Conservation (phyloP, 768 basidiomycete genomes). For the Lenzites betulinus region DNA sequence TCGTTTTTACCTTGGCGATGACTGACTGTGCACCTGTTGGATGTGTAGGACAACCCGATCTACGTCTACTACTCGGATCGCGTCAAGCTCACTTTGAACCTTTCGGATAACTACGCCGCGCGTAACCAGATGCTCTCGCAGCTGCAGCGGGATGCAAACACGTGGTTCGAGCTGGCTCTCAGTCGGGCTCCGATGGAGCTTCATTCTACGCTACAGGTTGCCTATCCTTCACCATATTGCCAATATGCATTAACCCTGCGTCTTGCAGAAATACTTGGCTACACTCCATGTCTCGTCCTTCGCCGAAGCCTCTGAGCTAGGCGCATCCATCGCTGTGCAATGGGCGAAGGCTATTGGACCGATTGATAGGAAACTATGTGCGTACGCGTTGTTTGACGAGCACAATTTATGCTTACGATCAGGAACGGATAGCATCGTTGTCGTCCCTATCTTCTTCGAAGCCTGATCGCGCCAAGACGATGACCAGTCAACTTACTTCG, state of each 20-base stretch:
- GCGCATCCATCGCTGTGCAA: constrained; percentile 85
- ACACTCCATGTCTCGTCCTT: constrained; percentile 67
- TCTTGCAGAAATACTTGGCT: constrained; percentile 85
- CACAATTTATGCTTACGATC: not conserved
- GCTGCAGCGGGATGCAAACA: constrained; percentile 69
- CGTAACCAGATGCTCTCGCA: constrained; percentile 83
- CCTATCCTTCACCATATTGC: constrained; percentile 41
- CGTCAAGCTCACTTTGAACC: constrained; percentile 69
- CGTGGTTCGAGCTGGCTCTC: constrained; percentile 87
- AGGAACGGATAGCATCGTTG: constrained; percentile 49
- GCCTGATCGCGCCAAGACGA: constrained; percentile 77
- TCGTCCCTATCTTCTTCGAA: constrained; percentile 61
- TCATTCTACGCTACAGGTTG: constrained; percentile 89
- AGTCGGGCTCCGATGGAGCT: constrained; percentile 89
- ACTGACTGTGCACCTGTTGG: not conserved
- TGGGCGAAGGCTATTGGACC: constrained; percentile 83
- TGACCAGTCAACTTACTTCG: constrained; percentile 85
- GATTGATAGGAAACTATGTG: constrained; percentile 75
- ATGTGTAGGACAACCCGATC: constrained; percentile 77
- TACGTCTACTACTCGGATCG: constrained; percentile 84
- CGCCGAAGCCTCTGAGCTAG: constrained; percentile 83
- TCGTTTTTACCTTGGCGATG: not conserved
- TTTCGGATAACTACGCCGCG: constrained; percentile 84
- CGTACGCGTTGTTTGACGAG: constrained; percentile 27
- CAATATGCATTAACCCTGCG: constrained; percentile 85